Base-by-base conservation (phyloP, 192 early-diverging fungal genomes). In the Chytriomyces confervae region DNA sequence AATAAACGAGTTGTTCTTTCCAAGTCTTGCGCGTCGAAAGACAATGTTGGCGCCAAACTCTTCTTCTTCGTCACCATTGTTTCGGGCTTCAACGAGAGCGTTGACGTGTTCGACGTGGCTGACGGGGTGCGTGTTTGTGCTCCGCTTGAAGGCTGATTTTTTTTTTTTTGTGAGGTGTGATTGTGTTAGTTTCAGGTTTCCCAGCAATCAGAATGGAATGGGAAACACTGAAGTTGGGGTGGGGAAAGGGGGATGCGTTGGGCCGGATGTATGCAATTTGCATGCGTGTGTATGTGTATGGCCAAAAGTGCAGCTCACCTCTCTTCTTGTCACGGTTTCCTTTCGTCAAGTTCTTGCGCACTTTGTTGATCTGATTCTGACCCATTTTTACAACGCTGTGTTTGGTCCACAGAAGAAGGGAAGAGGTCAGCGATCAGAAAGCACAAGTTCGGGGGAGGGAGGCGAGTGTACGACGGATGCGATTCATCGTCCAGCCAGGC, bases 1-100 rank as follows among this genome's bases (percentile, higher is more conserved):
- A 68, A 68, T 68, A 10, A 68, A 43, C 3, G 29, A 10, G 66
- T 68, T 68, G 16, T 46, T 46, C 45, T 68, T 68, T 13, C 66
- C 50, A 13, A 68, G 16, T 47, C 47, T 68, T 27, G 66, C 66
- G 20, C 44, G 20, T 16, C 66, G 66, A 11, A 68, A n/a, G 13
- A 68, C 44, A 16, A 47, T 23, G 43, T 68, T 68, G 20, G 11
- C 9, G 8, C 20, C 66, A 23, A n/a, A 43, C n/a, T 48, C 66
- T 13, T 43, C 24, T 18, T 47, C 66, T 13, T 68, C 36, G 11
- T 16, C 62, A 46, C 66, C 66, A 16, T 16, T 46, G 66, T 68
- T 68, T 43, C 66, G 66, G 43, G 66, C 66, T n/a, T 29, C 44
- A n/a, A 68, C 44, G 5, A 20, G 20, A 11, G 11, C 7, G 66